Evolutionary conservation across 202 grass and related monocot species (phyloP), one percentile per base, ranked within the genome.

Genomic region (Cymbopogon flexuosus): DNA sequence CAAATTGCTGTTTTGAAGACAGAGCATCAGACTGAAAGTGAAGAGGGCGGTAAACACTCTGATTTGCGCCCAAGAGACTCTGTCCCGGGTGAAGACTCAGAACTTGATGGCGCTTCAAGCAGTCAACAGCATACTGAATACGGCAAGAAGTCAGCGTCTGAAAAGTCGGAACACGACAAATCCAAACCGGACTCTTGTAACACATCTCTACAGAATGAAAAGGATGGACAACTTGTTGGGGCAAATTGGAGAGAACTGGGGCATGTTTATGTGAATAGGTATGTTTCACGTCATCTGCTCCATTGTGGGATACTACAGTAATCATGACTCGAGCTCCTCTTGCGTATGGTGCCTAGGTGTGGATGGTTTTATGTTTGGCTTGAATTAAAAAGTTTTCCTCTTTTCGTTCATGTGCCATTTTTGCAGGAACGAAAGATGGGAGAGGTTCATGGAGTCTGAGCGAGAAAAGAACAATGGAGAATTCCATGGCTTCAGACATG

Each of bases 391-490:
- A 82, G 24, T 8, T 18, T 72, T 64, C 60, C 13, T 21, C 16
- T 14, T 67, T 80, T 68, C 73, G 36, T 23, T 29, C 15, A 37
- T 83, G 46, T 24, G 33, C 4, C 62, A 54, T 7, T 80, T 88
- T 68, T 78, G 57, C 76, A 92, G 90, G 65, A 92, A 89, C 57
- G 90, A 92, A 72, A 89, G 86, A 73, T 92, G 83, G 83, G 90
- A 92, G 40, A 86, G 88, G 61, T 69, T 77, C 54, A 85, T 90
- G 83, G 27, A 84, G 42, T 80, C 80, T 19, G 88, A 93, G 23
- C 62, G 60, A 62, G 82, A 83, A 52, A 89, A 68, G 60, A 80
- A 62, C 21, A 80, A 80, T 77, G 81, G 63, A 49, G 79, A 81
- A 27, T 76, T 51, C 64, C 75, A 76, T 59, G 80, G 40, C 46